phyloP scores from a whole-genome alignment of 805 yeast species.

The Barnettozyma botsteinii region DNA sequence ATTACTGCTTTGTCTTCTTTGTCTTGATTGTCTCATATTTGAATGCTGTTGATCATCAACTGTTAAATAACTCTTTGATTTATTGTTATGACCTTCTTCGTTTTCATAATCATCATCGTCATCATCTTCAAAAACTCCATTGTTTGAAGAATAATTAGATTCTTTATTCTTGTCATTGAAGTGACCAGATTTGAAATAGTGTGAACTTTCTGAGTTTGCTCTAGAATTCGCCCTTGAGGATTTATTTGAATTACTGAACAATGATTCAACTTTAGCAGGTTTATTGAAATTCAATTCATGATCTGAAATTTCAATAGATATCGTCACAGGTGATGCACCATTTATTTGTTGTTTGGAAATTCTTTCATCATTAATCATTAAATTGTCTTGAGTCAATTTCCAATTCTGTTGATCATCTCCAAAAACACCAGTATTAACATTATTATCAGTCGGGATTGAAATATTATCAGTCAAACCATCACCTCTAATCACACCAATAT shows the following conservation, averaged over 20 bases:
- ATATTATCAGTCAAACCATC: neutral
- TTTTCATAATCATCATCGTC: neutral
- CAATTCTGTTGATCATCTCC: constrained; percentile 9
- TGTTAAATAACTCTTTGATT: neutral
- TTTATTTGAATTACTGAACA: constrained; percentile 40
- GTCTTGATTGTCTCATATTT: constrained; percentile 27
- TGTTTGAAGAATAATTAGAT: constrained; percentile 1
- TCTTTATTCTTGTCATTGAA: neutral
- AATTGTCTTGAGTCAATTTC: constrained; percentile 20
- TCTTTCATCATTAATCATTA: constrained; percentile 9
- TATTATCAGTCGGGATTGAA: too few species aligned
- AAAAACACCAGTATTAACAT: neutral
- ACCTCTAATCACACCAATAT: neutral
- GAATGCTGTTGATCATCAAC: constrained; percentile 13
- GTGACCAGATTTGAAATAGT: constrained; percentile 21
- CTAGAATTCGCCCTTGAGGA: constrained; percentile 25
- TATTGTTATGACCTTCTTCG: neutral
- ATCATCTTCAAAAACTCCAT: constrained; percentile 1
- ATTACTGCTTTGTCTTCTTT: constrained; percentile 33
- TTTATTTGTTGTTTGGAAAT: constrained; percentile 3
- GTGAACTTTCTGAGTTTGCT: constrained; percentile 28
- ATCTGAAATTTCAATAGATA: constrained; percentile 30
- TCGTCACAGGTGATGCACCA: constrained; percentile 20
- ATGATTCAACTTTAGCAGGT: constrained; percentile 41
- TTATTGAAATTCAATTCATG: constrained; percentile 33